Percentiles rank a stretch among this genome's conserved stretches.
phyloP scores from a whole-genome alignment of 805 yeast genomes.

The Danielozyma ontarioensis region DNA sequence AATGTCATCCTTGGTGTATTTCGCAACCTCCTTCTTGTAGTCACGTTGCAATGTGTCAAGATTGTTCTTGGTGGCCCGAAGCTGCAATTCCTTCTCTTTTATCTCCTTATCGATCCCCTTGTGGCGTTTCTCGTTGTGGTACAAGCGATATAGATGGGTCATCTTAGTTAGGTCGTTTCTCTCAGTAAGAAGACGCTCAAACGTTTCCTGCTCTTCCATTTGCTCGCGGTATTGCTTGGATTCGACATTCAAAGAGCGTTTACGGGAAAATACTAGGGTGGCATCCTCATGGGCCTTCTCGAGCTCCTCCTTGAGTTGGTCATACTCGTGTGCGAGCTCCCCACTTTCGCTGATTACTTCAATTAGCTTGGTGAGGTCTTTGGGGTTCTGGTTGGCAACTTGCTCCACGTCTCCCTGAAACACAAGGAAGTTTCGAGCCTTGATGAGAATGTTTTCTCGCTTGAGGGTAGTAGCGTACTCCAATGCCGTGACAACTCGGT shows the following conservation, averaged over 20 bases:
- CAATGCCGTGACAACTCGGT: conserved; percentile 50
- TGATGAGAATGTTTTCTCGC: conserved; percentile 74
- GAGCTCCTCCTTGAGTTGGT: conserved; percentile 52
- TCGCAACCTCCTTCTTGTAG: conserved; percentile 24
- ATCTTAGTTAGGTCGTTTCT: conserved; percentile 42
- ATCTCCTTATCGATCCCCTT: conserved; percentile 28
- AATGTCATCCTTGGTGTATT: conserved; percentile 44
- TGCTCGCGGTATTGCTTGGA: conserved; percentile 75
- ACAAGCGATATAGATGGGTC: conserved; percentile 59
- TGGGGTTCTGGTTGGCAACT: conserved; percentile 81
- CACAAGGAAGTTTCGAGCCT: conserved; percentile 87
- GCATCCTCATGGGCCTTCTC: conserved; percentile 64
- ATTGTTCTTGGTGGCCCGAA: conserved; percentile 28
- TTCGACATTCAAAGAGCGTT: conserved; percentile 67
- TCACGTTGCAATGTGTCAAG: conserved; percentile 22
- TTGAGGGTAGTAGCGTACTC: conserved; percentile 66
- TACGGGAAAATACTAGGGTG: conserved; percentile 58
- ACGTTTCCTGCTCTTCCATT: conserved; percentile 63
- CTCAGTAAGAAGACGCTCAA: conserved; percentile 49
- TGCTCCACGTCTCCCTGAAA: conserved; percentile 97
- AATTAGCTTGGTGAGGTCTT: conserved; percentile 64
- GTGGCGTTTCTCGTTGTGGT: conserved; percentile 48
- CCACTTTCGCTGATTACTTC: conserved; percentile 83
- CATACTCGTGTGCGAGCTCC: conserved; percentile 65
- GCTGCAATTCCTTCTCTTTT: conserved; percentile 27